A percentile compares a stretch with the other conserved stretches of the same genome.
Evolutionary conservation across 139 green algal species (phyloP).

Genomic region (Picochlorum sp.): DNA sequence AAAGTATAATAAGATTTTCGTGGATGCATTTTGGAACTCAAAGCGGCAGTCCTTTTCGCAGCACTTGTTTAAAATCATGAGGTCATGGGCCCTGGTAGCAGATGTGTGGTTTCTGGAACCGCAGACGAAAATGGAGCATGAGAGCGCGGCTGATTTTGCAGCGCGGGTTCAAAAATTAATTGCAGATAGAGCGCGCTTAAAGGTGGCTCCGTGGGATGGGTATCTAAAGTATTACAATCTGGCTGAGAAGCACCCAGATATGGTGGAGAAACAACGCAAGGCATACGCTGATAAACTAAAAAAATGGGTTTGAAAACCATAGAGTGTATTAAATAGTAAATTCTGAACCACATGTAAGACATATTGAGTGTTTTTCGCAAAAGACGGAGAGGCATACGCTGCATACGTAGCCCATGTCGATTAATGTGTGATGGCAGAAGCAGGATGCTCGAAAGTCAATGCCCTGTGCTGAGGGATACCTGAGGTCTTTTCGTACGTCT

Average conservation of each 20-base stretch:
- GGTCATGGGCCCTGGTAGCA: slow-evolving; percentile 86
- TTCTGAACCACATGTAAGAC: slow-evolving; percentile 49
- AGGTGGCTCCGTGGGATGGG: slow-evolving; percentile 86
- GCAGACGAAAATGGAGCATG: slow-evolving; percentile 49
- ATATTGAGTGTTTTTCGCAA: slow-evolving; percentile 41
- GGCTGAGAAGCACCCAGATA: slow-evolving; percentile 65
- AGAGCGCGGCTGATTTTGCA: slow-evolving; percentile 77
- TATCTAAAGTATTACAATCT: slow-evolving; percentile 99
- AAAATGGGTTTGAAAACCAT: slow-evolving; percentile 1
- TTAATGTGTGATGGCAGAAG: slow-evolving; percentile 54
- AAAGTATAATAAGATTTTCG: slow-evolving; percentile 99
- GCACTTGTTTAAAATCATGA: slow-evolving; percentile 91
- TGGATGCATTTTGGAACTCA: slow-evolving; percentile 98
- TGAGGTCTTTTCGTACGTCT: slow-evolving; percentile 27
- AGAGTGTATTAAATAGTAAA: slow-evolving; percentile 25
- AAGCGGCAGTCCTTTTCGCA: slow-evolving; percentile 81
- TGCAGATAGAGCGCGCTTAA: slow-evolving; percentile 57
- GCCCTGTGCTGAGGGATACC: slow-evolving; percentile 14
- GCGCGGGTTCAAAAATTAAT: slow-evolving; percentile 78
- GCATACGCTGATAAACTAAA: slow-evolving; percentile 41
- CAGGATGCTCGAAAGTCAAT: slow-evolving; percentile 66
- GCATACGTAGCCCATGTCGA: slow-evolving; percentile 65
- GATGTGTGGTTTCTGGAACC: slow-evolving; percentile 95
- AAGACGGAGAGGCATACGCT: slow-evolving; percentile 74
- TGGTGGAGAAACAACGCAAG: slow-evolving; percentile 78